Percentiles rank a stretch among this genome's conserved stretches.
These are phyloP conservation scores for Solanum chilense DNA, from an alignment of 257 asterid genomes.

Conservation along the genomic window DNA sequence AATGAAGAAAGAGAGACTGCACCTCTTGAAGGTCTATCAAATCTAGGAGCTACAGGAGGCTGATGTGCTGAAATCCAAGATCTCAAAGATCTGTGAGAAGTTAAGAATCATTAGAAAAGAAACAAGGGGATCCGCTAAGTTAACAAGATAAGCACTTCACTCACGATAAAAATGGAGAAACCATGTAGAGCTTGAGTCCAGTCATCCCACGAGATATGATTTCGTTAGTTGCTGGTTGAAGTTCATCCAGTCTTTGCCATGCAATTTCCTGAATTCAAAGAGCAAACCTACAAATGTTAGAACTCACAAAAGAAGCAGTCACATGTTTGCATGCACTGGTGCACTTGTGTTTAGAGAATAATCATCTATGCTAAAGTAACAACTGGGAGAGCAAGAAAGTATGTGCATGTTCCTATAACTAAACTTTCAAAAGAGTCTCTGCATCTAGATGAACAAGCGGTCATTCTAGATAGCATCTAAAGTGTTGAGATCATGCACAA, in stretches of 20 bases:
- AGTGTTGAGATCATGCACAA: background rate
- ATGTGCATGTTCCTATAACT: background rate
- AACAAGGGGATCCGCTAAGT: background rate
- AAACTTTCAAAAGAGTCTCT: background rate
- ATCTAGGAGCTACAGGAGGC: slow-evolving; percentile 45
- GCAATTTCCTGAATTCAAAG: slow-evolving; percentile 63
- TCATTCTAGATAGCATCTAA: background rate
- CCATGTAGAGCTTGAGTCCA: slow-evolving; percentile 88
- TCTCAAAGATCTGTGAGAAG: slow-evolving; percentile 49
- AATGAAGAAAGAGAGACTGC: background rate
- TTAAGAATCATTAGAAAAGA: background rate
- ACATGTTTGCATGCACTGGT: background rate
- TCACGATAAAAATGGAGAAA: slow-evolving; percentile 74
- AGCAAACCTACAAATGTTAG: background rate
- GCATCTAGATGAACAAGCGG: background rate
- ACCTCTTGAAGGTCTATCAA: slow-evolving; percentile 62
- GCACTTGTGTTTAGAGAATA: background rate
- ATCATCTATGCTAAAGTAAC: background rate
- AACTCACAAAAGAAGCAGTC: background rate
- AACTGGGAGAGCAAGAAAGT: background rate
- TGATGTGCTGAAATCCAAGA: slow-evolving; percentile 68
- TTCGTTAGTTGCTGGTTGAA: slow-evolving; percentile 53
- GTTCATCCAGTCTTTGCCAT: slow-evolving; percentile 84
- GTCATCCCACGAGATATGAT: slow-evolving; percentile 72
- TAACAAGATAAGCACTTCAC: slow-evolving; percentile 3